Evolutionary conservation across 345 rosid genomes (phyloP), one percentile per base, ranked within the genome.

Genomic region (Barbarea vulgaris): DNA sequence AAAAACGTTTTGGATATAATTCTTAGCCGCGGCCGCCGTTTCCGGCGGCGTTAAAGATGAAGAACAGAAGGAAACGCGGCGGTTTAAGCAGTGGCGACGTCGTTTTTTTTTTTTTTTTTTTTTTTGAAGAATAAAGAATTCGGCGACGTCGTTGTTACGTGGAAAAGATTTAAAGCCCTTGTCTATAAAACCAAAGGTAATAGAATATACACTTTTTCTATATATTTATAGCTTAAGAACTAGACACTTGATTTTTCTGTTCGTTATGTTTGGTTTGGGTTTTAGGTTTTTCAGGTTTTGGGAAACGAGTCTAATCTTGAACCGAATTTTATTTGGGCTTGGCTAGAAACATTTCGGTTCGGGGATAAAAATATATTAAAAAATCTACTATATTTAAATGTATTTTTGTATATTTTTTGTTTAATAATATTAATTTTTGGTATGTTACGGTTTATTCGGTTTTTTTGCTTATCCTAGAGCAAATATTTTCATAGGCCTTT

Each of bases 151-250:
- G n/a, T n/a, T n/a, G n/a, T n/a, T n/a, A n/a, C n/a, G n/a, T n/a
- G n/a, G n/a, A n/a, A n/a, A n/a, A 52, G 79, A 76, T 55, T 74
- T 17, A 58, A 86, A 76, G 44, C 86, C 85, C 65, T 88, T 89
- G 51, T 82, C 93, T 2, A 80, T 79, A 80, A 87, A 87, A 61
- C 78, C 55, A 39, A 85, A 75, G 93, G 96, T 92, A 76, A 57
- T 5, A 11, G 8, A 22, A 33, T 28, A 31, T 12, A 22, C 47
- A n/a, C n/a, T n/a, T 19, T 34, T 0, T 18, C 1, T 3, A 0
- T 14, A 15, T 18, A n/a, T 33, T 54, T 54, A 11, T 59, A 33
- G 25, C n/a, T 6, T 61, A 37, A 6, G 39, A 22, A 46, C n/a
- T 17, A 46, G 51, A 46, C 21, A 46, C n/a, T 44, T 4, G 21